phyloP scores from a whole-genome alignment of 805 yeast genomes.

The Candida anglica region DNA sequence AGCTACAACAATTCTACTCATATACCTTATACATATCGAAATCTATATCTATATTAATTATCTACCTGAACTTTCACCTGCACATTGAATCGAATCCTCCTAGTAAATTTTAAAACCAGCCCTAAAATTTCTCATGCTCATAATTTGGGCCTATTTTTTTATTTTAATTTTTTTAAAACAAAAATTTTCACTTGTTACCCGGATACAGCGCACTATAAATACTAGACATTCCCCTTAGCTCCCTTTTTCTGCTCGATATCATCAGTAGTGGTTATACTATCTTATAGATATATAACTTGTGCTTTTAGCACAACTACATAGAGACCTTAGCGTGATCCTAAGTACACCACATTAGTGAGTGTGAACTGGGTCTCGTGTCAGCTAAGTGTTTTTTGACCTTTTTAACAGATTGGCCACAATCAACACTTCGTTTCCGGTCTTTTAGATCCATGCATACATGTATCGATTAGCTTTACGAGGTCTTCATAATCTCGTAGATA shows the following conservation, averaged over 20 bases:
- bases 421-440: constrained; percentile 72
- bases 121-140: no score
- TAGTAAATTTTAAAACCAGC: no score
- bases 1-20: no score
- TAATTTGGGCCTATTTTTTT: no score
- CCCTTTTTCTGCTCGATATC: constrained; percentile 39
- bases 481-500: constrained; percentile 31
- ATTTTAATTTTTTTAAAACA: no score
- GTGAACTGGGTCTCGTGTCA: constrained; percentile 44
- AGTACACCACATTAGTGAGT: constrained; percentile 43
- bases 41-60: no score
- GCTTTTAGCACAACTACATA: constrained; percentile 35
- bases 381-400: constrained; percentile 72
- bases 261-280: constrained; percentile 84
- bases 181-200: constrained; percentile 9
- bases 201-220: constrained; percentile 22
- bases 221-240: constrained; percentile 19
- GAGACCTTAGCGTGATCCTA: constrained; percentile 35
- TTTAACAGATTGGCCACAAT: constrained; percentile 72
- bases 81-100: no score
- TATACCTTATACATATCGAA: no score
- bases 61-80: no score
- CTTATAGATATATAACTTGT: constrained; percentile 58
- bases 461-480: constrained; percentile 6
- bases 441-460: constrained; percentile 51